Evolutionary conservation across 129 eudicot species (phyloP).

Genomic region (Pseudognaphalium luteoalbum): DNA sequence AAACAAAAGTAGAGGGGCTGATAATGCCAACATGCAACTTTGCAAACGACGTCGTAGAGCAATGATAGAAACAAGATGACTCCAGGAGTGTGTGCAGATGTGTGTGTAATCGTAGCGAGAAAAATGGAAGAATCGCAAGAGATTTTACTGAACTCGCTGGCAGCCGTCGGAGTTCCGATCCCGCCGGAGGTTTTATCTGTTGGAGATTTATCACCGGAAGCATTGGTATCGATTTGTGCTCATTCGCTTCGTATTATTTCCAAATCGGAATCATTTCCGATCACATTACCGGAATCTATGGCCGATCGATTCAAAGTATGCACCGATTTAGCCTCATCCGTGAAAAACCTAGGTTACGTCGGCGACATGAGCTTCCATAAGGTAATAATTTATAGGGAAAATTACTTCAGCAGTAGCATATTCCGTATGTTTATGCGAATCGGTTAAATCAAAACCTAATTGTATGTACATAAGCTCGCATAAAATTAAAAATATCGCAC

Average conservation of each 20-base stretch:
- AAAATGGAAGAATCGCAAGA: conserved; percentile 60
- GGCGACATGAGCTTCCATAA: conserved; percentile 64
- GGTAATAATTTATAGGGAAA: conserved; percentile 30
- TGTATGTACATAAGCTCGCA: too few species aligned
- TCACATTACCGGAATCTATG: conserved; percentile 54
- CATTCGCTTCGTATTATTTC: conserved; percentile 47
- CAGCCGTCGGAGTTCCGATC: conserved; percentile 53
- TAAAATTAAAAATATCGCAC: too few species aligned
- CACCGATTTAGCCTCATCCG: conserved; percentile 58
- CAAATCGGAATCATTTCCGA: conserved; percentile 42
- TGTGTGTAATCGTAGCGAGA: conserved; percentile 18
- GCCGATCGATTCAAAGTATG: conserved; percentile 58
- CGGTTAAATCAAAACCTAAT: neutral
- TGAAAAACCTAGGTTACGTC: conserved; percentile 48
- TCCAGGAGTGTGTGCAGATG: neutral
- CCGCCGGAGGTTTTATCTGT: conserved; percentile 48
- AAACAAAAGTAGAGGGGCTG: too few species aligned
- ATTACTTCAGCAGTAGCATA: neutral
- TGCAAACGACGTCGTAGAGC: conserved; percentile 6
- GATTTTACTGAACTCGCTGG: conserved; percentile 53
- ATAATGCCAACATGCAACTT: neutral
- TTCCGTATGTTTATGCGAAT: neutral
- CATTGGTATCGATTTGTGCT: conserved; percentile 45
- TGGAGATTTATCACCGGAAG: conserved; percentile 47
- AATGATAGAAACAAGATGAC: conserved; percentile 30